These are phyloP conservation scores for Pseudoscleropodium purum DNA, from an alignment of 225 moss, liverwort and hornwort genomes.

Conservation along the genomic window DNA sequence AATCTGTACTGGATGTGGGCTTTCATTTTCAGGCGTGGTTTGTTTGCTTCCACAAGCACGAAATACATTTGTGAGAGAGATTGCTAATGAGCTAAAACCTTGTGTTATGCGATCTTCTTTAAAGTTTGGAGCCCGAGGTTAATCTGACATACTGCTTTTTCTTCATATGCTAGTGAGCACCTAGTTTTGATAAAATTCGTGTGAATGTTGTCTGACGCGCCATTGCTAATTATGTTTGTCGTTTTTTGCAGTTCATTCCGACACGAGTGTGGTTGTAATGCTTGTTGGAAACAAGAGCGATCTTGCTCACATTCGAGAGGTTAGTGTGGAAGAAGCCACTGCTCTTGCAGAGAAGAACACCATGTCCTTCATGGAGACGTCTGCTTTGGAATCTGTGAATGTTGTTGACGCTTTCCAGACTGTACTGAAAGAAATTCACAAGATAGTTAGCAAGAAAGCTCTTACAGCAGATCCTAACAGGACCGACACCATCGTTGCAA, in stretches of 20 bases:
- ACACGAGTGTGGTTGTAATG: slow-evolving; percentile 56
- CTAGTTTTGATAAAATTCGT: neutral
- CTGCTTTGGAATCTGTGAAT: slow-evolving; percentile 57
- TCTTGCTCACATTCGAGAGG: slow-evolving; percentile 58
- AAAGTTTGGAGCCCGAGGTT: neutral
- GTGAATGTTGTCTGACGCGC: neutral
- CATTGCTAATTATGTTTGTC: neutral
- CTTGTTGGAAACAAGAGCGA: slow-evolving; percentile 71
- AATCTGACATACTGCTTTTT: neutral
- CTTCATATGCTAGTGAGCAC: neutral
- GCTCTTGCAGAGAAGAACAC: slow-evolving; percentile 50
- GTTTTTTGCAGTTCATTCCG: slow-evolving; percentile 52
- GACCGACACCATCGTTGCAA: slow-evolving; percentile 30
- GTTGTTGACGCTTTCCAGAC: slow-evolving; percentile 61
- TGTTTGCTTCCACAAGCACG: neutral
- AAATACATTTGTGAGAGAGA: neutral
- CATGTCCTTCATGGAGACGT: slow-evolving; percentile 72
- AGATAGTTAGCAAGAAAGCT: slow-evolving; percentile 59
- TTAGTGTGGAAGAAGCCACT: slow-evolving; percentile 51
- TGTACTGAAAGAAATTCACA: slow-evolving; percentile 57
- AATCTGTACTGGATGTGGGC: neutral
- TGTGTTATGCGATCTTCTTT: neutral
- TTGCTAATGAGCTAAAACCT: neutral
- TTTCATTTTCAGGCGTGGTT: neutral
- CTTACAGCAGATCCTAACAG: slow-evolving; percentile 38